Percentiles rank a stretch among this genome's conserved stretches.
These are phyloP conservation scores for Yarrowia sp. DNA, from an alignment of 805 yeast genomes.

Conservation along the genomic window DNA sequence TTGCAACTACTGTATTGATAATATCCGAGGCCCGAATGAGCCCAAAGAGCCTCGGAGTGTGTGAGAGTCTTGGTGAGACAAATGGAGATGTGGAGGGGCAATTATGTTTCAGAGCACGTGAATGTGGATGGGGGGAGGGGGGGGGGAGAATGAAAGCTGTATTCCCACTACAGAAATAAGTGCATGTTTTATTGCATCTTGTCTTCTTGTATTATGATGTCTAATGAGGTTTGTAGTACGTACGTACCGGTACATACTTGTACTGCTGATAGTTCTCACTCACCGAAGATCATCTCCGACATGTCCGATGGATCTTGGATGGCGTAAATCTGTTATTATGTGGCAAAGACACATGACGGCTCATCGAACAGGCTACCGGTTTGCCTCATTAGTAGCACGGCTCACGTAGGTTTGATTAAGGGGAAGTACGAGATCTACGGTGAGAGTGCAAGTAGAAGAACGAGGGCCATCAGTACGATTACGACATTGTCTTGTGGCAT, in stretches of 20 bases:
- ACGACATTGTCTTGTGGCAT: no score
- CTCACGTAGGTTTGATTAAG: constrained; percentile 13
- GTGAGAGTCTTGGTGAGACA: neutral
- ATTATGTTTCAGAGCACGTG: constrained; percentile 1
- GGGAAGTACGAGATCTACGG: no score
- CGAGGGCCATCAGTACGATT: no score
- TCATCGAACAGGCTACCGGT: neutral
- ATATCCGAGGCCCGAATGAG: neutral
- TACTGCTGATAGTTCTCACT: no score
- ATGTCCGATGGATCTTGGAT: neutral
- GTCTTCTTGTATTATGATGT: no score
- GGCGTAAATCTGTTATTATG: neutral
- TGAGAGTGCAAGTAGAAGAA: no score
- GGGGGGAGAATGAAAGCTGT: no score
- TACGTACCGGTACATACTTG: no score
- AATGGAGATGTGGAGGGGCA: neutral
- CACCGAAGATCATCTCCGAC: neutral
- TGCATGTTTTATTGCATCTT: no score
- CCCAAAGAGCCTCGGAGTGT: neutral
- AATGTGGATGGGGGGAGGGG: no score
- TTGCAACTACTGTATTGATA: neutral
- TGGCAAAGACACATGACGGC: constrained; percentile 12
- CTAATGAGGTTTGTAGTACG: no score
- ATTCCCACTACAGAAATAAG: no score
- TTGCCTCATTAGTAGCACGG: constrained; percentile 5